Evolutionary conservation across 2,329 filamentous ascomycete species (phyloP).

Genomic region (Rhinocladiella mackenziei): DNA sequence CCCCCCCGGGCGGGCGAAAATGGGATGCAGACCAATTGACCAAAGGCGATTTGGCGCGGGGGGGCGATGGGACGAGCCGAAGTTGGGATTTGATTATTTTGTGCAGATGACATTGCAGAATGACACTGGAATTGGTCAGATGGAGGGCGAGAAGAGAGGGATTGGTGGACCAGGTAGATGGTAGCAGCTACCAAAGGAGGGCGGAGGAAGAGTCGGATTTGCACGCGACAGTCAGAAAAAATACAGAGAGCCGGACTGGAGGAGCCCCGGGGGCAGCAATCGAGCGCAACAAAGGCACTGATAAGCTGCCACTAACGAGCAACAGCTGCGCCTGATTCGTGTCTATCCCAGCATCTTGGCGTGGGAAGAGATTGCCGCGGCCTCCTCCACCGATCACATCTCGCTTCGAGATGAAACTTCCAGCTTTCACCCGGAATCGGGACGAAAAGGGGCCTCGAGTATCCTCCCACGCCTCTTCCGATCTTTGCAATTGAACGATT

Average conservation of each 20-base stretch:
- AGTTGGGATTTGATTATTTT: slow-evolving; percentile 11
- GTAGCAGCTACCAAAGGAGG: slow-evolving; percentile 5
- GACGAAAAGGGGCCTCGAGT: too few species aligned
- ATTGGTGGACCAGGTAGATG: not conserved
- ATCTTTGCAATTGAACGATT: too few species aligned
- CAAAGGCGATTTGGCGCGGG: slow-evolving; percentile 9
- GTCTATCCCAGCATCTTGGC: slow-evolving; percentile 17
- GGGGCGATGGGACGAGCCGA: slow-evolving; percentile 21
- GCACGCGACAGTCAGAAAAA: slow-evolving; percentile 14
- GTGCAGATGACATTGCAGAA: slow-evolving; percentile 26
- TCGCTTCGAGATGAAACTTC: too few species aligned
- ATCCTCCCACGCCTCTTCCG: too few species aligned
- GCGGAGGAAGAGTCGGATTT: slow-evolving; percentile 10
- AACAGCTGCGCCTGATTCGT: slow-evolving; percentile 7
- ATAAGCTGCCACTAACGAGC: slow-evolving; percentile 16
- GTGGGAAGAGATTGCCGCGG: slow-evolving; percentile 24
- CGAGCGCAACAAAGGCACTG: too few species aligned
- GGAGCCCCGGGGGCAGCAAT: too few species aligned
- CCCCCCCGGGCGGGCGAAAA: not conserved
- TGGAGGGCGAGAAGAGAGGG: not conserved
- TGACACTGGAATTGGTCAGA: slow-evolving; percentile 26
- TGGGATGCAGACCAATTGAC: slow-evolving; percentile 1
- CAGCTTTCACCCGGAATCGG: too few species aligned
- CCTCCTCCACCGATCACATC: too few species aligned
- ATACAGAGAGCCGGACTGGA: too few species aligned